Base-by-base conservation (phyloP, 352 stramenopile genomes). In the Phytophthora multivora region DNA sequence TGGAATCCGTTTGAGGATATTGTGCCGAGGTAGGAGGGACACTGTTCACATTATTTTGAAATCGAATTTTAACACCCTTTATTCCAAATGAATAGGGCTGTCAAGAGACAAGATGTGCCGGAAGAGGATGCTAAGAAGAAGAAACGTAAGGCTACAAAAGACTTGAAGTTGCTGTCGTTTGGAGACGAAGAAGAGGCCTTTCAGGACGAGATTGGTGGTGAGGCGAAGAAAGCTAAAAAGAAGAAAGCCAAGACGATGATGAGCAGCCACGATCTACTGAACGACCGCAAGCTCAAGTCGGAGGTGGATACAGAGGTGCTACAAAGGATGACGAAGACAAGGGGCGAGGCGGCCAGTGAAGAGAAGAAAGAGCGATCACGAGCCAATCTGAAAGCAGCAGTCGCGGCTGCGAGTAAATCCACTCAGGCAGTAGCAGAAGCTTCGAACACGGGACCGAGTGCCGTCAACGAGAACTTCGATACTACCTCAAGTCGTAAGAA, bases 1-100 rank as follows among this genome's bases (percentile, higher is more conserved):
- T 94, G 95, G 71, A 98, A 98, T 61, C 96, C 97, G 15, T 99
- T 99, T 62, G 77, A 97, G 19, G 91, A 98, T 67, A 90, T 99
- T 52, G 86, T 98, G 16, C 91, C 95, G 40, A 79, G 79, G 70
- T 84, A 60, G 41, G 50, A 52, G 5, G 6, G 15, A 28, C 31
- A 8, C 8, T 15, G 28, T 33, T 13, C 8, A 33, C 11, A 33
- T 33, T 33, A 8, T 33, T 33, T 33, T 13, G 0, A 12, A 33
- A 9, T 33, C 26, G 26, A 8, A 10, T 30, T 30, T 30, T 30
- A 30, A 30, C 26, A 30, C 26, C 1, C 7, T 30, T 30, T 30
- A 30, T 30, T 30, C 26, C n/a, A n/a, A 13, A 33, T 13, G 8
- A 40, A 3, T 43, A 77, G 69, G 61, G 64, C 59, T 66, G 57